A percentile compares a stretch with the other conserved stretches of the same genome.
These are phyloP conservation scores for Lentinula aciculospora DNA, from an alignment of 768 basidiomycete genomes.

Conservation along the genomic window DNA sequence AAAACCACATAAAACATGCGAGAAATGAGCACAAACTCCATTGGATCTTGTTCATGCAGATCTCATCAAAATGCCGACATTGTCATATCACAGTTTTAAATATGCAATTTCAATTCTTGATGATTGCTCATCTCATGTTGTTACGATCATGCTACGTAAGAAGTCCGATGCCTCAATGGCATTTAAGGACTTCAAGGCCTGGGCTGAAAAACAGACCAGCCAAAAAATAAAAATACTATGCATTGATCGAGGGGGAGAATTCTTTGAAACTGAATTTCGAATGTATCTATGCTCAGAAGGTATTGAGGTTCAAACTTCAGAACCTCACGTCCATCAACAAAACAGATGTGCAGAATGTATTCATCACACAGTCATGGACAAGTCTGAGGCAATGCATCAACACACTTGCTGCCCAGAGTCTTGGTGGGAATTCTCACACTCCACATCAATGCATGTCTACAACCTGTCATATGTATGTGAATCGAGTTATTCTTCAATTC, in stretches of 20 bases:
- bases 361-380: neutral
- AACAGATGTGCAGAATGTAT: neutral
- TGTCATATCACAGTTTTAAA: neutral
- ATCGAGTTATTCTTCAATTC: too few species aligned
- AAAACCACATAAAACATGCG: conserved; percentile 13
- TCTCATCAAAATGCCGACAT: conserved; percentile 8
- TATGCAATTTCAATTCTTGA: neutral
- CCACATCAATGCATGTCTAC: neutral
- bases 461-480: too few species aligned
- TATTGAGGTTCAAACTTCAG: neutral
- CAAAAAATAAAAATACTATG: neutral
- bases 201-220: neutral
- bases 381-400: neutral
- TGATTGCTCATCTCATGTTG: neutral
- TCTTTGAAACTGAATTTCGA: neutral
- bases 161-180: neutral
- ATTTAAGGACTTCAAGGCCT: neutral
- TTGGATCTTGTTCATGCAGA: conserved; percentile 19
- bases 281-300: neutral
- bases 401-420: neutral
- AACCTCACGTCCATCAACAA: neutral
- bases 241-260: conserved; percentile 1
- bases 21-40: conserved; percentile 6
- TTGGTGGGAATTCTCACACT: neutral
- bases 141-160: neutral